phyloP scores from a whole-genome alignment of 805 yeast species.

The Lipomyces sp. region DNA sequence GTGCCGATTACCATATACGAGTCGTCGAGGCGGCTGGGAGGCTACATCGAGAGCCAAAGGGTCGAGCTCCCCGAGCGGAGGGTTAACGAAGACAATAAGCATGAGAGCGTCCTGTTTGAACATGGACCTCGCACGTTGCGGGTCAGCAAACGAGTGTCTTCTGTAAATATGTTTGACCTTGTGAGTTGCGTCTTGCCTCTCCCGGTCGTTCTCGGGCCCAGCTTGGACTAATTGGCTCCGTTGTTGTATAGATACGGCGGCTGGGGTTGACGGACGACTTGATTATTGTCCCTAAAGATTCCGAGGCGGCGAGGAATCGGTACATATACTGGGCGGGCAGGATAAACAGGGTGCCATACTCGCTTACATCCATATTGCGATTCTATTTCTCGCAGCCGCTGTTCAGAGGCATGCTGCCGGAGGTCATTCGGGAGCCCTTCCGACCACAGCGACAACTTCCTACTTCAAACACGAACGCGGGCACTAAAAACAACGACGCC shows the following conservation, averaged over 20 bases:
- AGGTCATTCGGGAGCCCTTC: conserved; percentile 25
- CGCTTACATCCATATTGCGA: conserved; percentile 8
- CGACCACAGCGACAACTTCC: background rate
- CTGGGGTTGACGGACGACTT: conserved; percentile 51
- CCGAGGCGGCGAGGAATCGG: conserved; percentile 50
- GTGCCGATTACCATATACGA: conserved; percentile 58
- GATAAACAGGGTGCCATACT: conserved; percentile 34
- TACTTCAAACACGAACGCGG: no score
- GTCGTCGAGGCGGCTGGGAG: conserved; percentile 57
- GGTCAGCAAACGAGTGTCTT: conserved; percentile 43
- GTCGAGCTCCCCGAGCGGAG: conserved; percentile 2
- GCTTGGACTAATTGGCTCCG: background rate
- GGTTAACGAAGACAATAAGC: conserved; percentile 16
- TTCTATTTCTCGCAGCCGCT: conserved; percentile 29
- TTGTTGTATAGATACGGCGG: conserved; percentile 34
- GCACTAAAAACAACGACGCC: background rate
- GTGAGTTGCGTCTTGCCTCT: no score
- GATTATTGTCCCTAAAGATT: conserved; percentile 53
- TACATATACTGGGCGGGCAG: conserved; percentile 19
- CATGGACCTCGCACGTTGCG: conserved; percentile 90
- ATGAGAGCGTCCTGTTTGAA: conserved; percentile 50
- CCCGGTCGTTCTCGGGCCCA: background rate
- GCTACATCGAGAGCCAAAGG: conserved; percentile 60
- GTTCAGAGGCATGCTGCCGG: conserved; percentile 43
- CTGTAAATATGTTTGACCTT: conserved; percentile 62